Conservation (phyloP, 768 basidiomycete genomes). For the Clitopilus passeckerianus region DNA sequence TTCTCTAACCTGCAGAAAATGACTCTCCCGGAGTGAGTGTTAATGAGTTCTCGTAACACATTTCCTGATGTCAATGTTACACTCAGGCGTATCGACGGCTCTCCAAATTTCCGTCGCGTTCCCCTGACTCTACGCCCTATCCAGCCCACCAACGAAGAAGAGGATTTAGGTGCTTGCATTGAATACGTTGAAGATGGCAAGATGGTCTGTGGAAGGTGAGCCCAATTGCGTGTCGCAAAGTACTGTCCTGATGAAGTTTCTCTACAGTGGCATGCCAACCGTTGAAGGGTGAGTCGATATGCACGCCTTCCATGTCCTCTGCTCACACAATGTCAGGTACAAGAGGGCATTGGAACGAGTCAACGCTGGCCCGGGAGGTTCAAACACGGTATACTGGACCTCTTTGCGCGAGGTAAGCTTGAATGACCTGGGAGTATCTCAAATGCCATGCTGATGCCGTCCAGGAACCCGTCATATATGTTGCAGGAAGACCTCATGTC, state of each 20-base stretch:
- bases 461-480: constrained; percentile 90
- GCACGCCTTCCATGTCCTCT: neutral
- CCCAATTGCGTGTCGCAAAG: constrained; percentile 1
- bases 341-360: constrained; percentile 75
- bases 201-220: constrained; percentile 76
- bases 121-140: constrained; percentile 53
- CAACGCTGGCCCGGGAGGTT: constrained; percentile 73
- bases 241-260: constrained; percentile 1
- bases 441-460: constrained; percentile 3
- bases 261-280: constrained; percentile 87
- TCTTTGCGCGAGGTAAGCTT: constrained; percentile 76
- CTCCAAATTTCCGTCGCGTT: constrained; percentile 87
- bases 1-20: constrained; percentile 95
- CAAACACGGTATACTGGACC: constrained; percentile 86
- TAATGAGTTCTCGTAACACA: too few relatives aligned
- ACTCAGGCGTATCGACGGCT: constrained; percentile 79
- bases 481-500: constrained; percentile 85
- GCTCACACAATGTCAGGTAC: constrained; percentile 40
- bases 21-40: constrained; percentile 83
- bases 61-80: too few relatives aligned
- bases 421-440: neutral
- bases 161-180: constrained; percentile 30
- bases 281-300: constrained; percentile 61
- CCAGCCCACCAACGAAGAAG: constrained; percentile 21
- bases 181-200: constrained; percentile 37